A percentile compares a stretch with the other conserved stretches of the same genome.
Conservation (phyloP, 352 stramenopile genomes). For the Globisporangium middletonii region DNA sequence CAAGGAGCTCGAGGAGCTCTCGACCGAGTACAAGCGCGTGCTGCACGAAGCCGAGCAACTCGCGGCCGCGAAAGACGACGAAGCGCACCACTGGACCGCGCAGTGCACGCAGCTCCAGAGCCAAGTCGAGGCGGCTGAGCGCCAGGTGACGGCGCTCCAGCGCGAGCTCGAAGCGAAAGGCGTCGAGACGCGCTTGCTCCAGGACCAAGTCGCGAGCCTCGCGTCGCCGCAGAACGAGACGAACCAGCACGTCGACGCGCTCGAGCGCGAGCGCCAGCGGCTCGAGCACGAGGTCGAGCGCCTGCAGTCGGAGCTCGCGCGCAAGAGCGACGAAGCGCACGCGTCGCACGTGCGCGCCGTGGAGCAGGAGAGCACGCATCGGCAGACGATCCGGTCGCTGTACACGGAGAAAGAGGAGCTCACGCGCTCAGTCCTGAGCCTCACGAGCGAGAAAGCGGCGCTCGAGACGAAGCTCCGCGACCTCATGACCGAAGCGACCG, state of each 20-base stretch:
- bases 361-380: slow-evolving; percentile 47
- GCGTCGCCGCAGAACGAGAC: slow-evolving; percentile 46
- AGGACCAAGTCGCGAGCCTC: slow-evolving; percentile 30
- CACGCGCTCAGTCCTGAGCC: slow-evolving; percentile 33
- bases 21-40: slow-evolving; percentile 38
- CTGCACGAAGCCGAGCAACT: slow-evolving; percentile 22
- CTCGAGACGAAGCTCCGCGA: slow-evolving; percentile 46
- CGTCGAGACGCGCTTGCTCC: no score
- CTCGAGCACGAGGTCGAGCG: slow-evolving; percentile 22
- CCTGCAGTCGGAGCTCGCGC: slow-evolving; percentile 31
- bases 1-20: slow-evolving; percentile 34
- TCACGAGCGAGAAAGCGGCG: slow-evolving; percentile 43
- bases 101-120: slow-evolving; percentile 44
- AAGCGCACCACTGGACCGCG: slow-evolving; percentile 40
- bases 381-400: slow-evolving; percentile 40
- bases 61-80: slow-evolving; percentile 24
- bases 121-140: slow-evolving; percentile 26
- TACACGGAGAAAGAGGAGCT: slow-evolving; percentile 60
- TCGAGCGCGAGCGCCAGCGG: slow-evolving; percentile 46
- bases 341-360: slow-evolving; percentile 27
- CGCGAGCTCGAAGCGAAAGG: not conserved
- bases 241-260: slow-evolving; percentile 38
- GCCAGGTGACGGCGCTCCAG: slow-evolving; percentile 34
- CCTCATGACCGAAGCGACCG: slow-evolving; percentile 39
- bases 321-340: slow-evolving; percentile 44